Percentiles rank a stretch among this genome's conserved stretches.
Conservation (phyloP, 2,329 filamentous ascomycete genomes). For the Hypoxylon sp. region DNA sequence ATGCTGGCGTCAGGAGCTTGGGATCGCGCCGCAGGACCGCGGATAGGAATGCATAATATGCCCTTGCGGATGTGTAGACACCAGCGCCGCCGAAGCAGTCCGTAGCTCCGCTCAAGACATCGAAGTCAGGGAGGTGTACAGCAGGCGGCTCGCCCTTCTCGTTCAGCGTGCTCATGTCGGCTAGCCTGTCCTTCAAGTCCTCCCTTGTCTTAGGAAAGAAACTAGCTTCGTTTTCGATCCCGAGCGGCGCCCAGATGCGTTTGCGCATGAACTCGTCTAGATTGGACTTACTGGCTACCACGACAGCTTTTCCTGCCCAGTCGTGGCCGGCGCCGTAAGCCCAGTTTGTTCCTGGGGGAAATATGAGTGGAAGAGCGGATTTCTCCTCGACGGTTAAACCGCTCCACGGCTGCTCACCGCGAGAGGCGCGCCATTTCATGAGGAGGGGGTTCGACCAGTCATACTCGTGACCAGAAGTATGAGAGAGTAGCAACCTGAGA, state of each 20-base stretch:
- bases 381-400: conserved; percentile 44
- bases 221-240: conserved; percentile 41
- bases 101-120: conserved; percentile 36
- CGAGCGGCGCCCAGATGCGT: conserved; percentile 46
- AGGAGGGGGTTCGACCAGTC: conserved; percentile 56
- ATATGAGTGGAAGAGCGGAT: conserved; percentile 41
- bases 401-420: conserved; percentile 40
- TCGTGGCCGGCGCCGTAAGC: conserved; percentile 45
- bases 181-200: conserved; percentile 42
- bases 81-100: conserved; percentile 48
- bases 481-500: conserved; percentile 64
- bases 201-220: conserved; percentile 45
- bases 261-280: conserved; percentile 45
- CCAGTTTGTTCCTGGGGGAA: conserved; percentile 41
- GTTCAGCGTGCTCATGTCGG: conserved; percentile 43
- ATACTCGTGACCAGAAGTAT: conserved; percentile 64
- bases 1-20: conserved; percentile 41
- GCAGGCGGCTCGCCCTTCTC: conserved; percentile 44
- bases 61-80: conserved; percentile 37
- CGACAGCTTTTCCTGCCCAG: conserved; percentile 44
- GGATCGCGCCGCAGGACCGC: conserved; percentile 46
- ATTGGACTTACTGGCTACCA: conserved; percentile 28
- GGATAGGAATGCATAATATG: conserved; percentile 47
- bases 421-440: conserved; percentile 47
- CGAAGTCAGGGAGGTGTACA: conserved; percentile 37